A percentile compares a stretch with the other conserved stretches of the same genome.
Conservation (phyloP, 768 basidiomycete genomes). For the Lactarius deliciosus region DNA sequence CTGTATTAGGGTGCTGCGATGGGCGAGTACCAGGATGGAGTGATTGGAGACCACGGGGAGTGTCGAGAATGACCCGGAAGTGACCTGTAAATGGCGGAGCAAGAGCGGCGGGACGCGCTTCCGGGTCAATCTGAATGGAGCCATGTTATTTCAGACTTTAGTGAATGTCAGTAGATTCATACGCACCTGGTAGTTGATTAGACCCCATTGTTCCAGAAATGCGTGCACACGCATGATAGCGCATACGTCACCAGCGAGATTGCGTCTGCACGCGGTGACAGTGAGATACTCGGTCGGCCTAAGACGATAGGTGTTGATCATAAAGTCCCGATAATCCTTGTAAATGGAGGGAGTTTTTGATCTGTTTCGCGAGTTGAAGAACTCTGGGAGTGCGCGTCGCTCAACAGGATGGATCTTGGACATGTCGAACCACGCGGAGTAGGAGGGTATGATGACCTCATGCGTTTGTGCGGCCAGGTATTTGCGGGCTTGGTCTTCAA, state of each 20-base stretch:
- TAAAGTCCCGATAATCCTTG: slow-evolving; percentile 99
- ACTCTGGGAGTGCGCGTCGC: slow-evolving; percentile 89
- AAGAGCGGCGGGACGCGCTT: slow-evolving; percentile 88
- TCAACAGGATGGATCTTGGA: slow-evolving; percentile 91
- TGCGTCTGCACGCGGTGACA: slow-evolving; percentile 93
- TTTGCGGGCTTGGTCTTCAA: slow-evolving; percentile 86
- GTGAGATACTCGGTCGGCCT: slow-evolving; percentile 95
- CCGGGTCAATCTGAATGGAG: slow-evolving; percentile 83
- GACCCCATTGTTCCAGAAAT: slow-evolving; percentile 98
- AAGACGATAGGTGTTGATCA: slow-evolving; percentile 97
- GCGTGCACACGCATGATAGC: slow-evolving; percentile 99
- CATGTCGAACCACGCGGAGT: slow-evolving; percentile 98
- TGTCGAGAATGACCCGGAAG: slow-evolving; percentile 96
- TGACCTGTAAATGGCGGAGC: slow-evolving; percentile 98
- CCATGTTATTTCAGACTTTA: slow-evolving; percentile 18
- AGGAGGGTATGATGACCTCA: slow-evolving; percentile 95
- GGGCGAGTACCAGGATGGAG: slow-evolving; percentile 80
- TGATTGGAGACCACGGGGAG: slow-evolving; percentile 93
- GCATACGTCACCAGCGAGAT: slow-evolving; percentile 97
- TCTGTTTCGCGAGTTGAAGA: slow-evolving; percentile 94
- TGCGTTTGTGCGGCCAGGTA: slow-evolving; percentile 98
- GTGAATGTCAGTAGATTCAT: background rate
- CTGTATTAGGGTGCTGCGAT: slow-evolving; percentile 40
- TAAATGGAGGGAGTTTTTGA: slow-evolving; percentile 96
- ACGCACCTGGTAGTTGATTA: slow-evolving; percentile 96